Base-by-base conservation (phyloP, 306 rosid species). In the Ormosia semicastrata region DNA sequence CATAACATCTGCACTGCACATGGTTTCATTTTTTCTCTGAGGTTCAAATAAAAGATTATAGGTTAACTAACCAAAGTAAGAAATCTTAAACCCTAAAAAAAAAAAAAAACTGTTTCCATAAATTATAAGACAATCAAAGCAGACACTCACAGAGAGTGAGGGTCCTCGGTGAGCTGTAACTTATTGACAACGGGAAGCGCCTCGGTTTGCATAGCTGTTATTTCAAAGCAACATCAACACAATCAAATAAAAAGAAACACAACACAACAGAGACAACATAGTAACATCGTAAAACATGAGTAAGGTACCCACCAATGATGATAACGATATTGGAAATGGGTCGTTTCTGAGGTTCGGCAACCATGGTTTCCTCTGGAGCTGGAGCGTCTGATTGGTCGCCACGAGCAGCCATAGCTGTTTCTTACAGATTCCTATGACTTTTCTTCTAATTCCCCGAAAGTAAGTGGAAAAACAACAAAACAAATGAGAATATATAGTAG, bases 141-240 rank as follows among this genome's bases (percentile, higher is more conserved):
- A 66, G 58, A 30, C 8, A 90, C 98, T 73, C 60, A 95, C 99
- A 85, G 83, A 24, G 97, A 75, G 39, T 79, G 64, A 52, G 73
- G 81, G 68, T 89, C 96, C 84, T 92, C 90, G n/a, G 78, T 81
- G 54, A 95, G 98, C 50, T 88, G 86, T 33, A 93, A 86, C 84
- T 79, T 95, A 69, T 92, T 89, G 41, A 92, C 96, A 36, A 93
- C 73, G 44, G 98, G 97, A 85, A 92, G 92, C 69, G 99, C 99
- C 85, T 95, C 99, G 18, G 96, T 84, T 89, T 93, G 96, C 99
- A 93, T 95, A 88, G 98, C 99, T 95, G 87, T 79, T 6, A 49
- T 11, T 3, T 44, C 9, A 44, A 2, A 78, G 75, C 69, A 58
- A 2, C 8, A 43, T 12, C 13, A 69, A 71, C 30, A 10, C 1